Base-by-base conservation (phyloP, 73 alveolate species). In the Paramecium sexaurelia region DNA sequence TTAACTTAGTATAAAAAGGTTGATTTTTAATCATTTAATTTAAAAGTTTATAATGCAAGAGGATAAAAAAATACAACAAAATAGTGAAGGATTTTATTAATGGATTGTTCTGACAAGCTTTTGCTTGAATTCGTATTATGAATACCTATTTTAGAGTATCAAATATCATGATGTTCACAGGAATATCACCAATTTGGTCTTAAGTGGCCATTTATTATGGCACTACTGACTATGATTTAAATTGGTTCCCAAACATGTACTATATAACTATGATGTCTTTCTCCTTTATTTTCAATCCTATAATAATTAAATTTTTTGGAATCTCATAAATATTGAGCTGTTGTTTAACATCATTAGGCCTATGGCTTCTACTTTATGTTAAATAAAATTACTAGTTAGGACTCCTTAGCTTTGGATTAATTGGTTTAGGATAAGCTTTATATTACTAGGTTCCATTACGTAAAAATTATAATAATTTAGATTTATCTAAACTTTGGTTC, bases 111-210 rank as follows among this genome's bases (percentile, higher is more conserved):
- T 61, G 15, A 11, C 43, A 61, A 61, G 83, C 26, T 32, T 61
- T 61, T 61, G 47, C 83, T 61, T 61, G 43, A 61, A 61, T 61
- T 61, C 83, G 83, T 61, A 61, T 29, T 3, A 29, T 8, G 39
- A 26, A 29, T 32, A 61, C 39, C 20, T 61, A 61, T 11, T 61
- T 61, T 61, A 61, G 83, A 32, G 26, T 61, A 24, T 29, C 83
- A 61, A 61, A 61, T 32, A 32, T 61, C 11, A 26, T 61, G 20
- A 61, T 61, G 83, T 61, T 61, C n/a, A 61, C 83, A 61, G 83
- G 47, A 10, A 2, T 61, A 29, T 26, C 56, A 24, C 87, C 87
- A 36, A 73, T 73, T 73, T 73, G 87, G 87, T 73, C 87, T 22
- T 17, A 22, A 36, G 87, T 39, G 36, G 87, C 87, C 56, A 36